Base-by-base conservation (phyloP, 768 basidiomycete species). In the Kwoniella shandongensis region DNA sequence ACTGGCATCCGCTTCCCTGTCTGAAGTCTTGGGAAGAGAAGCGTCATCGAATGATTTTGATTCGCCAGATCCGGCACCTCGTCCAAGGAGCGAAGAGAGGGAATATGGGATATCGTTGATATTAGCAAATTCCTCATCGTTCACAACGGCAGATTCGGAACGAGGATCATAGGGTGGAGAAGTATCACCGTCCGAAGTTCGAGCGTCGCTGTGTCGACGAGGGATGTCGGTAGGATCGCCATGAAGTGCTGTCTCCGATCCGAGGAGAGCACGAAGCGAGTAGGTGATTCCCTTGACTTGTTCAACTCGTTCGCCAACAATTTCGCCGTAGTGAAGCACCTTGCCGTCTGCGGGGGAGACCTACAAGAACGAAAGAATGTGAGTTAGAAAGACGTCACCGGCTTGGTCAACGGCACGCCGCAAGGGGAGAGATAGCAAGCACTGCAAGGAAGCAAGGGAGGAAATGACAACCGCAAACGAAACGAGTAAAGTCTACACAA, bases 201-300 rank as follows among this genome's bases (percentile, higher is more conserved):
- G 20, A 27, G 2, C 11, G 29, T 26, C 25, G 26, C 29, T 32
- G 13, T 32, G 6, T 6, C 32, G 55, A 11, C 54, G 57, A 6
- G 27, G 36, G 22, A 69, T 52, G 25, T 63, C 57, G 4, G 59
- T 50, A 6, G 60, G 30, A 23, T 67, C 63, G 17, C 68, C 70
- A 22, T 65, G 62, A 5, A 62, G 56, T n/a, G 61, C 35, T 12
- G 62, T 63, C 5, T 77, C 75, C 0, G 73, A 66, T 35, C 96
- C 96, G 15, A 99, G 84, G 0, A 59, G 81, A 0, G 93, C 92
- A 60, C 96, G 89, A 12, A 99, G 83, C 1, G 92, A 96, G 72
- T 99, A 99, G 0, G 91, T 96, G 62, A 94, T 87, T 15, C 96
- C 96, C 77, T 99, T 99, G 71, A 99, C 90, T 77, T 97, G 93